Conservation (phyloP, 306 rosid genomes). For the Aeschynomene evenia region DNA sequence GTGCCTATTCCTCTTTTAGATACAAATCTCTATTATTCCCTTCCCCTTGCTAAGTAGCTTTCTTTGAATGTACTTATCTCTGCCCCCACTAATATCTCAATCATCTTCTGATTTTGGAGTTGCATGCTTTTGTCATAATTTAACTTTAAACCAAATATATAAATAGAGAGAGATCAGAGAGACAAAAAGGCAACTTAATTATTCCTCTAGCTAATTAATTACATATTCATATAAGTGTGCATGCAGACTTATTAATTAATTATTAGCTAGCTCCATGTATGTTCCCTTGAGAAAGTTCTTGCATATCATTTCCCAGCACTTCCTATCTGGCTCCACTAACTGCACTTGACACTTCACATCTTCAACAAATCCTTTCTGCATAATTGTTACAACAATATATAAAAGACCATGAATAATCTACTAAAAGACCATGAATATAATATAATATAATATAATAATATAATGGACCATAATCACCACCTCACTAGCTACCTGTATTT, state of each 20-base stretch:
- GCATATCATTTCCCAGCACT: constrained; percentile 56
- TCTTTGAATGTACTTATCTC: background rate
- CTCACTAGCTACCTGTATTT: constrained; percentile 44
- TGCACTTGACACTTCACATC: constrained; percentile 44
- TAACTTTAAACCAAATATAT: background rate
- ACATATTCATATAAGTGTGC: background rate
- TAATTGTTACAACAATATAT: background rate
- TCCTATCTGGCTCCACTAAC: constrained; percentile 52
- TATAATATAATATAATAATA: no score
- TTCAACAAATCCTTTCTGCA: constrained; percentile 54
- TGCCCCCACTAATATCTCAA: background rate
- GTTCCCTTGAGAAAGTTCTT: constrained; percentile 54
- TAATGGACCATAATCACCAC: background rate
- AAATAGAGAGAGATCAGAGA: no score
- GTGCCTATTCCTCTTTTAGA: background rate
- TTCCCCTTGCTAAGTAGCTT: background rate
- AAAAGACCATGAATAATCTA: background rate
- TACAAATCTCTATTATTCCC: background rate
- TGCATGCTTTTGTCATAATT: background rate
- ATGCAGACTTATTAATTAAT: no score
- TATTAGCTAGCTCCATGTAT: constrained; percentile 27
- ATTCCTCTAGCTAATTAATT: no score
- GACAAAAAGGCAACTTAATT: no score
- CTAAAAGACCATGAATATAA: background rate
- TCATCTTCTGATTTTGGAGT: background rate